Conservation (phyloP, 495 filamentous ascomycete genomes). For the Tuber indicum region DNA sequence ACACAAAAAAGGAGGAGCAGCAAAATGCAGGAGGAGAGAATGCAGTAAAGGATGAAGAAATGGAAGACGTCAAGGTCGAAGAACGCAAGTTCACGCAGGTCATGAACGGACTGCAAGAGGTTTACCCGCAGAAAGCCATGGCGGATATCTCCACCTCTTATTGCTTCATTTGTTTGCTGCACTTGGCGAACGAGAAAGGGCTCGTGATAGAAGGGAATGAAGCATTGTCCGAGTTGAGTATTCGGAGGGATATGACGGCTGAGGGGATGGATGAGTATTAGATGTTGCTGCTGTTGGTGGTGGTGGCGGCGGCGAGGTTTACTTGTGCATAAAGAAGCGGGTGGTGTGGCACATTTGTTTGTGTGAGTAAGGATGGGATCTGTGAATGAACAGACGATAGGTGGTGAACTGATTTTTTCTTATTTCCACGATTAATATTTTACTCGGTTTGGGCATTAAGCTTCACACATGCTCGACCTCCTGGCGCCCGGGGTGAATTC, state of each 20-base stretch:
- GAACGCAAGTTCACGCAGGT: constrained; percentile 72
- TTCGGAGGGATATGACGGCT: constrained; percentile 53
- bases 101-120: constrained; percentile 78
- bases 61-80: constrained; percentile 13
- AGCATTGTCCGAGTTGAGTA: constrained; percentile 53
- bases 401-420: background rate
- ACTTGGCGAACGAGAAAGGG: constrained; percentile 96
- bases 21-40: too few species aligned
- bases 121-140: constrained; percentile 77
- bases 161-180: constrained; percentile 94
- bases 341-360: background rate
- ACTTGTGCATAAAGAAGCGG: background rate
- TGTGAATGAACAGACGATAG: background rate
- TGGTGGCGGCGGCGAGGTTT: background rate
- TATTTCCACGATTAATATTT: background rate
- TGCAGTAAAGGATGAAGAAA: constrained; percentile 10
- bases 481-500: background rate
- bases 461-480: background rate
- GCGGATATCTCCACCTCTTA: constrained; percentile 93
- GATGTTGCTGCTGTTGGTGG: background rate
- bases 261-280: constrained; percentile 45
- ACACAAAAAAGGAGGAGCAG: constrained; percentile 19
- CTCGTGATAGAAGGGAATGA: constrained; percentile 60
- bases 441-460: background rate
- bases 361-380: background rate